Evolutionary conservation across 2,329 filamentous ascomycete genomes (phyloP).

Genomic region (Aspergillus thermomutatus): DNA sequence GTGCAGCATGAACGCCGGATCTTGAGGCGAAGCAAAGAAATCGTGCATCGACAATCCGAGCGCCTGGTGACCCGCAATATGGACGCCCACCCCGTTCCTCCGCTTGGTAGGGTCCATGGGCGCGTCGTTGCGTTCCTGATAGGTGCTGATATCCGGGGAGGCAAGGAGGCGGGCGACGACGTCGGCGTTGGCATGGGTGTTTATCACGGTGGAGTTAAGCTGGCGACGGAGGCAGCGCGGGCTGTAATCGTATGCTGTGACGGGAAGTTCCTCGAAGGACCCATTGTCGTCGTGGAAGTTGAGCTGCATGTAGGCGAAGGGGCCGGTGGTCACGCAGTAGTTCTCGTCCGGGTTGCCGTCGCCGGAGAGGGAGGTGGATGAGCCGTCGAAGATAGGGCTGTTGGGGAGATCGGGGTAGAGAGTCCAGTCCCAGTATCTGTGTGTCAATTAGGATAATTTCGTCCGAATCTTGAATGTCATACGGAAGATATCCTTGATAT

Average conservation of each 20-base stretch:
- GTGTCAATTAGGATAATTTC: not conserved
- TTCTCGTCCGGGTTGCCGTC: slow-evolving; percentile 18
- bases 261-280: not conserved
- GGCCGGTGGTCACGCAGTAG: slow-evolving; percentile 5
- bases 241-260: slow-evolving; percentile 1
- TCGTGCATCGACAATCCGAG: slow-evolving; percentile 4
- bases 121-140: slow-evolving; percentile 18
- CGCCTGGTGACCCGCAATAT: slow-evolving; percentile 1
- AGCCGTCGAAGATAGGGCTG: slow-evolving; percentile 6
- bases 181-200: not conserved
- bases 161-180: slow-evolving; percentile 1
- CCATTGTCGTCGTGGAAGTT: not conserved
- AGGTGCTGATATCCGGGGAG: slow-evolving; percentile 2
- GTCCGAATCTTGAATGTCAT: not conserved
- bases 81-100: not conserved
- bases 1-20: slow-evolving; percentile 32
- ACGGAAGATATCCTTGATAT: slow-evolving; percentile 8
- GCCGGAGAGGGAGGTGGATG: slow-evolving; percentile 12
- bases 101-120: not conserved
- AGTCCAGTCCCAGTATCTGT: slow-evolving; percentile 8
- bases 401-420: slow-evolving; percentile 1
- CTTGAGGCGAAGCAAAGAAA: slow-evolving; percentile 11
- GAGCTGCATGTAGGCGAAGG: slow-evolving; percentile 1
- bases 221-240: slow-evolving; percentile 3
- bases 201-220: not conserved